Evolutionary conservation across 2,329 filamentous ascomycete genomes (phyloP).

Genomic region (Diplodia mutila): DNA sequence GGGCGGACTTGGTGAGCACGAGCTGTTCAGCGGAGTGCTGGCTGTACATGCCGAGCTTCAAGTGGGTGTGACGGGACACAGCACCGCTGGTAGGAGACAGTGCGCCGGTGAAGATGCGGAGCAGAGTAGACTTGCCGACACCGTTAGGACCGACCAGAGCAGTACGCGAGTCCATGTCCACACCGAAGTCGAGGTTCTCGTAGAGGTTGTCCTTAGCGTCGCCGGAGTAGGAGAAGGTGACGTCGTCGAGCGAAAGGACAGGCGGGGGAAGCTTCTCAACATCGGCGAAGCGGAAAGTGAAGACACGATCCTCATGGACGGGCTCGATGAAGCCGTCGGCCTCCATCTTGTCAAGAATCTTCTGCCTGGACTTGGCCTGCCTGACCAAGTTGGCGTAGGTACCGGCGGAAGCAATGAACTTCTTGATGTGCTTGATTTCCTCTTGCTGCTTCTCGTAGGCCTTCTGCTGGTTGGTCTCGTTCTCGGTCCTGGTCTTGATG

Average conservation of each 20-base stretch:
- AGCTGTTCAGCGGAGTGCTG: slow-evolving; percentile 99
- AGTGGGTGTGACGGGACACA: slow-evolving; percentile 91
- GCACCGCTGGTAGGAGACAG: slow-evolving; percentile 80
- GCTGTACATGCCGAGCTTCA: slow-evolving; percentile 97
- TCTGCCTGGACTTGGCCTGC: slow-evolving; percentile 98
- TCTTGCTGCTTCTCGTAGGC: slow-evolving; percentile 99
- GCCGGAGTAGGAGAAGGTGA: slow-evolving; percentile 97
- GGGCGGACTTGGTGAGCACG: slow-evolving; percentile 93
- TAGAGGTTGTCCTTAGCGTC: slow-evolving; percentile 89
- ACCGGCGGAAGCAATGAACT: slow-evolving; percentile 99
- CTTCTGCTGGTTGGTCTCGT: slow-evolving; percentile 98
- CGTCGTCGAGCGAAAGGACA: slow-evolving; percentile 93
- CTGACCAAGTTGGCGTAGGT: slow-evolving; percentile 99
- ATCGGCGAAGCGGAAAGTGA: slow-evolving; percentile 97
- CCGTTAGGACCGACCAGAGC: slow-evolving; percentile 97
- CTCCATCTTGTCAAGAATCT: slow-evolving; percentile 99
- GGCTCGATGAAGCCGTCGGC: slow-evolving; percentile 98
- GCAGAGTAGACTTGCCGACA: slow-evolving; percentile 97
- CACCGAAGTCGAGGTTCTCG: slow-evolving; percentile 94
- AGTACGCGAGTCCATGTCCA: slow-evolving; percentile 99
- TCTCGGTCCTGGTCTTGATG: slow-evolving; percentile 88
- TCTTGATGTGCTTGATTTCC: slow-evolving; percentile 99
- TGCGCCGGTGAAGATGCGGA: slow-evolving; percentile 95
- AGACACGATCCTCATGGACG: slow-evolving; percentile 81
- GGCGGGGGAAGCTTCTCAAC: slow-evolving; percentile 99